Percentiles rank a stretch among this genome's conserved stretches.
These are phyloP conservation scores for Blepharisma japonicum DNA, from an alignment of 73 alveolate genomes.

Conservation along the genomic window DNA sequence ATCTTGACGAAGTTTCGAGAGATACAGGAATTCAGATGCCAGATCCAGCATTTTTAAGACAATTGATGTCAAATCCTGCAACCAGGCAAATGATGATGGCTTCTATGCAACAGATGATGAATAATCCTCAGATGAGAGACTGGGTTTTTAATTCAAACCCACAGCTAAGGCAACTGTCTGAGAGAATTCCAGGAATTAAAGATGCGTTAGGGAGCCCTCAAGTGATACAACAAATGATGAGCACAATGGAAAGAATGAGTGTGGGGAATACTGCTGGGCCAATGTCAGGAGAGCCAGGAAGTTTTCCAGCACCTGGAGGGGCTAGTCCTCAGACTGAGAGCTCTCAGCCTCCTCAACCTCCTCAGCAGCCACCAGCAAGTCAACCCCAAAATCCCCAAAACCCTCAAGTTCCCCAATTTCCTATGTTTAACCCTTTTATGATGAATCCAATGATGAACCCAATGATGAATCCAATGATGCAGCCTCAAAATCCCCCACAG, in stretches of 20 bases:
- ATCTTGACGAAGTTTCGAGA: background rate
- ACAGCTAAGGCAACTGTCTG: constrained; percentile 50
- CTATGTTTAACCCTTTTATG: constrained; percentile 11
- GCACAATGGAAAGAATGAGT: constrained; percentile 52
- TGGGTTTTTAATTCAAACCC: constrained; percentile 53
- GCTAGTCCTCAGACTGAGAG: background rate
- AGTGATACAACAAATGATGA: constrained; percentile 56
- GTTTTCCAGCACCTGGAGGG: constrained; percentile 34
- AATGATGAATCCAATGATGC: constrained; percentile 3
- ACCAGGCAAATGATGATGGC: constrained; percentile 57
- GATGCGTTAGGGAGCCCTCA: constrained; percentile 54
- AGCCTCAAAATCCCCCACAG: constrained; percentile 2
- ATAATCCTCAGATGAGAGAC: constrained; percentile 54
- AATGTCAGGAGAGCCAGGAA: constrained; percentile 28
- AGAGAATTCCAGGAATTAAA: constrained; percentile 55
- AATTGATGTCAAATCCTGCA: constrained; percentile 51
- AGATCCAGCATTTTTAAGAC: no score
- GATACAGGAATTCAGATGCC: no score
- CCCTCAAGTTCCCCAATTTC: background rate
- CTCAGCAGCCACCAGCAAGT: background rate
- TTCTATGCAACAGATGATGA: constrained; percentile 39
- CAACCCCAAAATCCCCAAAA: background rate
- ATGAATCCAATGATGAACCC: background rate
- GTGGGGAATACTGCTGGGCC: constrained; percentile 30
- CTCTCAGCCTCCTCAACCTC: constrained; percentile 20